Evolutionary conservation across 345 rosid species (phyloP), one percentile per base, ranked within the genome.

Genomic region (Cochlearia excelsa): DNA sequence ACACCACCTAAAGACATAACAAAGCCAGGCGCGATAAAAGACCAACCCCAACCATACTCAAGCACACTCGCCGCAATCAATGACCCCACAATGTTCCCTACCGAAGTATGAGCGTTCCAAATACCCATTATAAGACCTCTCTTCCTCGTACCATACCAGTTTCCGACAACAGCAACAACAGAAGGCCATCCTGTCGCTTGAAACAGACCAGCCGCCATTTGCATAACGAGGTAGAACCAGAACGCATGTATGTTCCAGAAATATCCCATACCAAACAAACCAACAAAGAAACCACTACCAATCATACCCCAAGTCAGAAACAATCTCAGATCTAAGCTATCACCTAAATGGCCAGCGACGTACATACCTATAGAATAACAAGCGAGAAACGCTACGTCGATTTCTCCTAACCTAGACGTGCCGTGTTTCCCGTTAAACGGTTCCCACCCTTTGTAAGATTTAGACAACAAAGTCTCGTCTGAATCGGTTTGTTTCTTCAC

Each of bases 121-220:
- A 92, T 67, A 11, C 98, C 98, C 96, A 92, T 92, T 56, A 92
- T 92, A 81, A 92, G 78, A 1, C 98, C 96, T 63, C 97, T 84
- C 79, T 82, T 86, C 81, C 91, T 84, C 52, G 78, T 92, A 29
- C 95, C 96, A 38, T 73, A 86, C 96, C 98, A 88, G 73, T 88
- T 92, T 28, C 95, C 98, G n/a, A 92, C 80, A 7, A 92, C 96
- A 33, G 98, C 98, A 65, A 92, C 98, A 68, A 88, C 98, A 5
- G 95, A 92, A 2, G 98, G 98, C 98, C 98, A 88, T 1, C 97
- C 98, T 0, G 95, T 92, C 4, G 95, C 95, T 63, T 92, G 93
- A 74, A 92, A 92, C 71, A 88, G 69, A 66, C 96, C 96, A 7
- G 96, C 94, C 34, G 72, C 69, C 98, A 92, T 86, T 82, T 86